Evolutionary conservation across 768 basidiomycete genomes (phyloP).

Genomic region (Boletus insuetus): DNA sequence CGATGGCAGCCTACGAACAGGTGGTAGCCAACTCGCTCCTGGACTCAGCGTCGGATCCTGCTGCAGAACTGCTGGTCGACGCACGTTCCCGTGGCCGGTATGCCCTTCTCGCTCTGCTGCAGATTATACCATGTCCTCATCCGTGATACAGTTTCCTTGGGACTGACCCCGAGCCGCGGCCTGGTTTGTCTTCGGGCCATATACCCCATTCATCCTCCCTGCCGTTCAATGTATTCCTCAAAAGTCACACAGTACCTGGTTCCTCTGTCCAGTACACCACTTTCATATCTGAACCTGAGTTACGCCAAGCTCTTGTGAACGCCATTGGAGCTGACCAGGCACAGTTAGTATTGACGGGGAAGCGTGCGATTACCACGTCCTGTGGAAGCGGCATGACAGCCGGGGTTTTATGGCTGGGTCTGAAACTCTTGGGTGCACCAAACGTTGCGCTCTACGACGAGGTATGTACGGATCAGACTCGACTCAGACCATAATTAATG

Average conservation of each 20-base stretch:
- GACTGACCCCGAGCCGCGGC: conserved; percentile 82
- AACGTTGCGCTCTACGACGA: conserved; percentile 87
- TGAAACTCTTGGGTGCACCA: conserved; percentile 64
- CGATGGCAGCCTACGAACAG: conserved; percentile 67
- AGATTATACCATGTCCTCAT: conserved; percentile 3
- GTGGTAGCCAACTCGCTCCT: conserved; percentile 67
- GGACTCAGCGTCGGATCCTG: conserved; percentile 41
- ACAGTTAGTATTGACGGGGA: conserved; percentile 57
- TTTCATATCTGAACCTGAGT: conserved; percentile 53
- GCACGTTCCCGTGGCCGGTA: conserved; percentile 84
- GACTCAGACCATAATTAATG: conserved; percentile 16
- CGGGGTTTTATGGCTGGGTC: conserved; percentile 88
- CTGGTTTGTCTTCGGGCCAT: conserved; percentile 86
- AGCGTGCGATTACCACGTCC: conserved; percentile 61
- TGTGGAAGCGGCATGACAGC: conserved; percentile 99
- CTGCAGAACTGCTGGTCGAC: conserved; percentile 76
- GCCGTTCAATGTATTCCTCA: conserved; percentile 77
- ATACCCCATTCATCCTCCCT: conserved; percentile 85
- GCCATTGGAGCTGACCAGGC: conserved; percentile 59
- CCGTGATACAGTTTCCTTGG: conserved; percentile 64
- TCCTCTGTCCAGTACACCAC: conserved; percentile 53
- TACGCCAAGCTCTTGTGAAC: conserved; percentile 58
- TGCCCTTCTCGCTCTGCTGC: conserved; percentile 15
- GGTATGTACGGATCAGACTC: conserved; percentile 44
- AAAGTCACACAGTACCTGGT: conserved; percentile 33